A percentile compares a stretch with the other conserved stretches of the same genome.
These are phyloP conservation scores for Thermochaetoides thermophila DNA, from an alignment of 495 filamentous ascomycete genomes.

Conservation along the genomic window DNA sequence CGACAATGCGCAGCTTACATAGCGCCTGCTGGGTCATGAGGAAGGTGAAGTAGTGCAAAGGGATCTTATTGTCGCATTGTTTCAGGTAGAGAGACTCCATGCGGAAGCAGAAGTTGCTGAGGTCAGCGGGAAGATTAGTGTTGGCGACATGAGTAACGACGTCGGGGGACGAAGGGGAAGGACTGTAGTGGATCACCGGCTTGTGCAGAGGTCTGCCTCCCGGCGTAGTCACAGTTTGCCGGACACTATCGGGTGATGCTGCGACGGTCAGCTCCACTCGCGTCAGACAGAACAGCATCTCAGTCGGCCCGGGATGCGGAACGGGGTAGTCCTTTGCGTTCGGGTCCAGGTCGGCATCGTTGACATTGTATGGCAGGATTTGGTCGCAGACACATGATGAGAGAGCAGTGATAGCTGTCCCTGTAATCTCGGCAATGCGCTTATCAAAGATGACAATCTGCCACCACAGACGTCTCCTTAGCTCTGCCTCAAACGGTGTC, in stretches of 20 bases:
- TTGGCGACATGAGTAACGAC: conserved; percentile 33
- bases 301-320: conserved; percentile 30
- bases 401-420: conserved; percentile 45
- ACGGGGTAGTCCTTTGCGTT: conserved; percentile 30
- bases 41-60: conserved; percentile 39
- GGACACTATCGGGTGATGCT: conserved; percentile 20
- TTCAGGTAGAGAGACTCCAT: conserved; percentile 46
- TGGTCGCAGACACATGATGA: conserved; percentile 32
- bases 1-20: conserved; percentile 31
- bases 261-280: conserved; percentile 35
- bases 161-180: conserved; percentile 18
- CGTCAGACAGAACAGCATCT: conserved; percentile 37
- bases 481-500: conserved; percentile 53
- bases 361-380: conserved; percentile 38
- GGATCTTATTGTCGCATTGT: conserved; percentile 45
- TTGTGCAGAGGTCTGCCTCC: conserved; percentile 11
- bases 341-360: conserved; percentile 39
- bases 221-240: conserved; percentile 7
- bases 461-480: conserved; percentile 58
- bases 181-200: conserved; percentile 23
- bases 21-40: conserved; percentile 34
- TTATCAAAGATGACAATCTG: conserved; percentile 50
- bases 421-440: conserved; percentile 47
- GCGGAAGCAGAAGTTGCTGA: conserved; percentile 37
- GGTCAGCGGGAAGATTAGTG: conserved; percentile 32